Evolutionary conservation across 2,329 filamentous ascomycete species (phyloP).

Genomic region (Cyanodermella asteris): DNA sequence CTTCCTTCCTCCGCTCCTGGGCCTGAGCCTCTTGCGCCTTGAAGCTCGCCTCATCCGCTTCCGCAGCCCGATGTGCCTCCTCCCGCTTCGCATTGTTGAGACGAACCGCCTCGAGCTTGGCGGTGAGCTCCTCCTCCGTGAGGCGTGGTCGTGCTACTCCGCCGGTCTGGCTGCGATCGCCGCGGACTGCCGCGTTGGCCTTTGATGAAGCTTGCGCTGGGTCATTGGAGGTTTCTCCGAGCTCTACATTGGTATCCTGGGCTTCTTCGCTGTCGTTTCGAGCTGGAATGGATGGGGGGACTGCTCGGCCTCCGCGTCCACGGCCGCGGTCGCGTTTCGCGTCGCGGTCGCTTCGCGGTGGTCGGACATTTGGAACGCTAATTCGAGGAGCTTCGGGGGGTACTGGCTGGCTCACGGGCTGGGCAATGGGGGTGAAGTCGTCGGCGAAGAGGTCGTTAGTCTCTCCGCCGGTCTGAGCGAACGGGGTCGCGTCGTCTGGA

Average conservation of each 20-base stretch:
- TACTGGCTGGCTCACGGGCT: constrained; percentile 7
- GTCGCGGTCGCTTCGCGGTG: too few relatives aligned
- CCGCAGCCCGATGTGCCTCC: constrained; percentile 40
- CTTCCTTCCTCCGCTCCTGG: constrained; percentile 28
- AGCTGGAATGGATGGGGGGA: constrained; percentile 5
- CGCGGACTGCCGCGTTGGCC: constrained; percentile 25
- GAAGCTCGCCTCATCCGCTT: constrained; percentile 44
- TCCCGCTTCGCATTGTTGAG: constrained; percentile 37
- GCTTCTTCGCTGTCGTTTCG: constrained; percentile 5
- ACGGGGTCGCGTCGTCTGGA: too few relatives aligned
- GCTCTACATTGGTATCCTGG: constrained; percentile 12
- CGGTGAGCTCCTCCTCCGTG: constrained; percentile 40
- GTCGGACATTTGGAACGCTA: too few relatives aligned
- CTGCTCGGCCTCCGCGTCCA: constrained; percentile 1
- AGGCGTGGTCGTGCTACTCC: constrained; percentile 31
- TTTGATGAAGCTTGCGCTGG: constrained; percentile 4
- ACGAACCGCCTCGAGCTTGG: constrained; percentile 37
- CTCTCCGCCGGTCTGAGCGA: constrained; percentile 26
- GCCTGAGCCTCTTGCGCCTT: constrained; percentile 39
- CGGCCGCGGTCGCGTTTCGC: too few relatives aligned
- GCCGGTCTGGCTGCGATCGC: constrained; percentile 32
- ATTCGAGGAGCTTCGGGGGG: background rate
- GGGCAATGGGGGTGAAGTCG: constrained; percentile 23
- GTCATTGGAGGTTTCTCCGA: constrained; percentile 1
- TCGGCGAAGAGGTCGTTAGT: constrained; percentile 29